Conservation (phyloP, 1,139 yeast species). For the Eremothecium gossypii region DNA sequence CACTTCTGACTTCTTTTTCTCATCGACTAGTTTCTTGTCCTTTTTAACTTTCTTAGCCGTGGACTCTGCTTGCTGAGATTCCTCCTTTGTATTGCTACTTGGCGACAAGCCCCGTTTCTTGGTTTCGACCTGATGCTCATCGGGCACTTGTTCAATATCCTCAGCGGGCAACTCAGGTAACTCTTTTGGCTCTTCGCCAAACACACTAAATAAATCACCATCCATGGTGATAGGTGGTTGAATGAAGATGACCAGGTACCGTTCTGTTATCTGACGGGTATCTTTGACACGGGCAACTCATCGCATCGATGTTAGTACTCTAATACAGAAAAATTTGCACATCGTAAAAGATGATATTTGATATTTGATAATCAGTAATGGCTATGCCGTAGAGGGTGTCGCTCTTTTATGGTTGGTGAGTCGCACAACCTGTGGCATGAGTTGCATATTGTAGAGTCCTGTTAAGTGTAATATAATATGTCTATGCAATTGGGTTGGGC, state of each 20-base stretch:
- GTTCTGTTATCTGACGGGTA: too few species aligned
- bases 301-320: background rate
- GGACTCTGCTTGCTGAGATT: background rate
- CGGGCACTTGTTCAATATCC: constrained; percentile 11
- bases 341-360: constrained; percentile 6
- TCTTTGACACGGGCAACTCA: background rate
- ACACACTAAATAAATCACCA: constrained; percentile 62
- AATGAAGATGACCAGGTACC: too few species aligned
- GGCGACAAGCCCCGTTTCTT: constrained; percentile 24
- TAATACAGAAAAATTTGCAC: background rate
- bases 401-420: too few species aligned
- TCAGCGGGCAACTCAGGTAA: constrained; percentile 28
- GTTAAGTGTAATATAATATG: too few species aligned
- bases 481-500: too few species aligned
- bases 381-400: too few species aligned
- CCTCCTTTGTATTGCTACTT: constrained; percentile 4
- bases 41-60: constrained; percentile 21
- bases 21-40: constrained; percentile 28
- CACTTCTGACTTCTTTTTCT: constrained; percentile 32
- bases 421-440: too few species aligned
- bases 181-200: constrained; percentile 44
- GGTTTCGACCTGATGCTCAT: constrained; percentile 3
- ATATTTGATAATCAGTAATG: background rate
- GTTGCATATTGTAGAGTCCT: too few species aligned
- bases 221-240: constrained; percentile 14